These are phyloP conservation scores for Emiliania huxleyi DNA, from an alignment of 78 protist species.

Conservation along the genomic window DNA sequence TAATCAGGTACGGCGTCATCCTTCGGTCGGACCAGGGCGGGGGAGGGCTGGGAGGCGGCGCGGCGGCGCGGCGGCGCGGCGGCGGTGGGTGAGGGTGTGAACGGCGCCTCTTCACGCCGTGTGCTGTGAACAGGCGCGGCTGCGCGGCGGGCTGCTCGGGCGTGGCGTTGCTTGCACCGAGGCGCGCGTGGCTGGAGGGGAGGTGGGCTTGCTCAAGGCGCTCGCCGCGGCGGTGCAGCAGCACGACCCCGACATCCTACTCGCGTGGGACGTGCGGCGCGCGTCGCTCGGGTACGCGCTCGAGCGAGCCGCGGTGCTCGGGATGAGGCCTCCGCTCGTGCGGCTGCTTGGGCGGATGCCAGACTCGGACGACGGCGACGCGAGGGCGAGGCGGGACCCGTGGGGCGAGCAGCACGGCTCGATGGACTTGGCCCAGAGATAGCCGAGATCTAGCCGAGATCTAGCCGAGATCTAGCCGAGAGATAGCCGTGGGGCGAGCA, in stretches of 20 bases:
- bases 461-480: too few species aligned
- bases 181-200: background rate
- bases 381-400: background rate
- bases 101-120: too few species aligned
- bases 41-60: too few species aligned
- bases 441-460: too few species aligned
- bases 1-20: too few species aligned
- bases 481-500: too few species aligned
- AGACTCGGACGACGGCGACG: background rate
- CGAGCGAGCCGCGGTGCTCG: slow-evolving; percentile 58
- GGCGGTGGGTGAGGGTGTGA: too few species aligned
- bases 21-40: too few species aligned
- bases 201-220: background rate
- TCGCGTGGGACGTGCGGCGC: slow-evolving; percentile 81
- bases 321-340: background rate
- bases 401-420: too few species aligned
- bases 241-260: slow-evolving; percentile 80
- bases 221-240: slow-evolving; percentile 50
- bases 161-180: background rate
- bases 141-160: background rate
- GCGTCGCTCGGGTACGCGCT: slow-evolving; percentile 76
- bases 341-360: background rate
- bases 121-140: too few species aligned
- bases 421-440: too few species aligned
- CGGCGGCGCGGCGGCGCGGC: too few species aligned